A percentile compares a stretch with the other conserved stretches of the same genome.
Evolutionary conservation across 306 rosid species (phyloP).

Genomic region (Rosa rugosa): DNA sequence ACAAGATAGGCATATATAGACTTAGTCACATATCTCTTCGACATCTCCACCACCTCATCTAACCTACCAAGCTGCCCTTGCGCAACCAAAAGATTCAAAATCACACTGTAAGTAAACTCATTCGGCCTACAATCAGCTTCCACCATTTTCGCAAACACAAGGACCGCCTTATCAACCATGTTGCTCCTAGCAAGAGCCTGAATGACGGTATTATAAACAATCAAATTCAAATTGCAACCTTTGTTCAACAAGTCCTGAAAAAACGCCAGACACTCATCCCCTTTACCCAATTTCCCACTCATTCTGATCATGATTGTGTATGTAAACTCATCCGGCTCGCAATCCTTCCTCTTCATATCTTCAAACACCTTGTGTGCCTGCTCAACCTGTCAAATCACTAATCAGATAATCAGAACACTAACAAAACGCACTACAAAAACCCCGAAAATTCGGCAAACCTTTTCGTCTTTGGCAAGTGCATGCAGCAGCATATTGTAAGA

Average conservation of each 20-base stretch:
- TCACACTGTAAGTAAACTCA: constrained; percentile 73
- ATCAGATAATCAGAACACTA: constrained; percentile 35
- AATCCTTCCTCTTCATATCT: constrained; percentile 83
- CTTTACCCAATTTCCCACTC: constrained; percentile 68
- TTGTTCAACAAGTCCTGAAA: constrained; percentile 68
- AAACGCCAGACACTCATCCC: constrained; percentile 47
- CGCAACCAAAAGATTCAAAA: constrained; percentile 64
- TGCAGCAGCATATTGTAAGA: constrained; percentile 82
- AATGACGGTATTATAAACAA: constrained; percentile 77
- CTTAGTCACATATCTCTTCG: constrained; percentile 60
- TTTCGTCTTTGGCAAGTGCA: constrained; percentile 66
- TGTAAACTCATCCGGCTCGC: constrained; percentile 80
- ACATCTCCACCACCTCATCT: constrained; percentile 56
- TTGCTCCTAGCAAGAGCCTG: constrained; percentile 76
- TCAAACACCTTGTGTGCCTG: constrained; percentile 66
- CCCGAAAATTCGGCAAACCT: constrained; percentile 39
- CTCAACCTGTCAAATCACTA: constrained; percentile 59
- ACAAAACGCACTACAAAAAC: not conserved
- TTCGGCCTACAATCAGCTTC: constrained; percentile 73
- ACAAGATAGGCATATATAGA: constrained; percentile 71
- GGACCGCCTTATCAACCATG: constrained; percentile 70
- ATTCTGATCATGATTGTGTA: constrained; percentile 91
- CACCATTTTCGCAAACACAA: constrained; percentile 74
- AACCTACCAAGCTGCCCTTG: constrained; percentile 80
- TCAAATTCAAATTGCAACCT: constrained; percentile 61